Evolutionary conservation across 2,329 filamentous ascomycete species (phyloP).

Genomic region (Verticillium isaacii): DNA sequence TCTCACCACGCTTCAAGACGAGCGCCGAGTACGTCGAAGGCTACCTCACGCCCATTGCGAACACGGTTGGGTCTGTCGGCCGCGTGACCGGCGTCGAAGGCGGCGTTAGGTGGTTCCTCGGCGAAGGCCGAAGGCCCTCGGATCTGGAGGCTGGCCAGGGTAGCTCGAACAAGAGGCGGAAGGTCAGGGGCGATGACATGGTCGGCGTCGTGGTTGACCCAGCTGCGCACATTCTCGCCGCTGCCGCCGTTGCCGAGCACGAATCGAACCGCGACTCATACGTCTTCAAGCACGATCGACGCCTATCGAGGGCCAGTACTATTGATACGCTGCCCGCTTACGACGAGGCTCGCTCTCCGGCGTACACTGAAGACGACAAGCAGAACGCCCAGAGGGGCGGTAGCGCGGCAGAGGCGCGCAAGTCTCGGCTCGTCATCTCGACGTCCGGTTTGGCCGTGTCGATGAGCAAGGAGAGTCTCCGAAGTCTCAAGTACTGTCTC

Average conservation of each 20-base stretch:
- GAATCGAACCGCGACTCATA: slow-evolving; percentile 15
- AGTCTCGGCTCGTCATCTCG: slow-evolving; percentile 79
- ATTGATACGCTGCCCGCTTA: slow-evolving; percentile 79
- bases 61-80: slow-evolving; percentile 78
- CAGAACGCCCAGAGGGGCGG: slow-evolving; percentile 18
- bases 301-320: slow-evolving; percentile 61
- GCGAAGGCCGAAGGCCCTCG: slow-evolving; percentile 46
- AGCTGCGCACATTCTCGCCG: slow-evolving; percentile 4
- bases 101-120: slow-evolving; percentile 79
- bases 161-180: slow-evolving; percentile 56
- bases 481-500: slow-evolving; percentile 80
- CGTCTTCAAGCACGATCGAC: slow-evolving; percentile 34
- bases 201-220: slow-evolving; percentile 10
- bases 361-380: slow-evolving; percentile 59
- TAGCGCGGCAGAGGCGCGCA: slow-evolving; percentile 51
- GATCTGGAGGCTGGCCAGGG: slow-evolving; percentile 42
- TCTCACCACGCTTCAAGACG: slow-evolving; percentile 83
- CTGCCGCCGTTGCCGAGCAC: slow-evolving; percentile 11
- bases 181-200: slow-evolving; percentile 34
- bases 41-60: slow-evolving; percentile 79
- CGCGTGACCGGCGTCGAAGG: slow-evolving; percentile 84
- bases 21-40: slow-evolving; percentile 88
- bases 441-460: slow-evolving; percentile 88
- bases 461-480: slow-evolving; percentile 82
- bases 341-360: slow-evolving; percentile 71